Base-by-base conservation (phyloP, 2,329 filamentous ascomycete genomes). In the Fusarium graminum region DNA sequence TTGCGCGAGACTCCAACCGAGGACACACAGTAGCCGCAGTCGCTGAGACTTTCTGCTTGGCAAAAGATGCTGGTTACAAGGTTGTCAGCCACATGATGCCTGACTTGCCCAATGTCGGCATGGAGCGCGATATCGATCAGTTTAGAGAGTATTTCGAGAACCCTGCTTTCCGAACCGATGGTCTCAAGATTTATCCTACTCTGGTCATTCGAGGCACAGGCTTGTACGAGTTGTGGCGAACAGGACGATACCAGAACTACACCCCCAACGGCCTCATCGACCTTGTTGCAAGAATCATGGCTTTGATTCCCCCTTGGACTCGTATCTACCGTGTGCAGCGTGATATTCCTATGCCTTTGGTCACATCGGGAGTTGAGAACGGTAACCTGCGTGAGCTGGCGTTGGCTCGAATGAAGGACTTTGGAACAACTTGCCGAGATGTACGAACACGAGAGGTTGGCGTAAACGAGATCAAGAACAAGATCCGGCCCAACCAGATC, bases 31-130 rank as follows among this genome's bases (percentile, higher is more conserved):
- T 99, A 25, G 93, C 93, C 8, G 88, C 96, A 1, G 95, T 99
- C 1, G 94, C 93, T 29, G 94, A 99, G 79, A 99, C 95, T 0
- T 99, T 99, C 77, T 96, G 92, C 70, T 84, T 97, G n/a, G 89
- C 95, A 66, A 99, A 99, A 79, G 96, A 99, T 77, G 93, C 96
- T 7, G 95, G 95, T 1, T 99, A 97, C 86, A 99, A 99, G 79
- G 95, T 99, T 1, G 95, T 99, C 65, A 97, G 92, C 69, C 95
- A 99, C 80, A 99, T 99, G 95, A 99, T 99, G 95, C 95, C 95
- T 2, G 95, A 99, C 76, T 81, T 99, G 45, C 95, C 95, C 5
- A 99, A 99, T 73, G 95, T 99, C 4, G 95, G 95, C 56, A 97
- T 98, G 92, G 96, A 99, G 80, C 90, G 95, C 72, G 95, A 99